Evolutionary conservation across 1,284 basidiomycete species (phyloP), one percentile per base, ranked within the genome.

Genomic region (Pseudozyma thailandica): DNA sequence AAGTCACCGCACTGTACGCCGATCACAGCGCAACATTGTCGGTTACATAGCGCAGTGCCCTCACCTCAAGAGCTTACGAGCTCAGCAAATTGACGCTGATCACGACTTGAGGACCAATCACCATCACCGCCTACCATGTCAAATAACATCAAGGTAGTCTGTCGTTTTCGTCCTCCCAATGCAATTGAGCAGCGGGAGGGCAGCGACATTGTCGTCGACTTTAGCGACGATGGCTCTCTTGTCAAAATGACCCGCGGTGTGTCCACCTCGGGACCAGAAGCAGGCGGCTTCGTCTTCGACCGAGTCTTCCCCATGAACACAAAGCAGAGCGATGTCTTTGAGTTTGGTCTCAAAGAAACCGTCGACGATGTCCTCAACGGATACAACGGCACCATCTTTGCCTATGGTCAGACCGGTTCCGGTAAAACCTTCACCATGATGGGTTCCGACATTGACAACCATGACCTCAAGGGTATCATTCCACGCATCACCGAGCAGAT

Each of bases 401-500:
- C 96, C 44, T 99, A 99, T 84, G 96, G 96, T 60, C 96, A 98
- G 85, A 98, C 97, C 21, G 96, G 84, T 33, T 82, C 82, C 28
- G 96, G 79, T 93, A 82, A 82, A 56, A 82, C 82, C 9, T 80
- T 78, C 69, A 83, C 68, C 66, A 76, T 74, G 81, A 82, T 82
- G 81, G 96, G 96, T 46, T 91, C 94, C 49, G 94, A 98, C 84
- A 98, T 98, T 84, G 94, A 98, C 85, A 90, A 91, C 56, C 87
- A 77, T 21, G 56, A 74, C 30, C 65, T 73, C 72, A 95, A 92
- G 85, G 96, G 96, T 83, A 92, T 99, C 69, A 98, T 98, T 75
- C 96, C 96, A 54, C 91, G 96, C 58, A 98, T 98, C 79, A 96
- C 95, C 4, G 94, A 98, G 83, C 95, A 98, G 84, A 98, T 99